Evolutionary conservation across 1,284 basidiomycete species (phyloP), one percentile per base, ranked within the genome.

Genomic region (Butyriboletus appendiculatus): DNA sequence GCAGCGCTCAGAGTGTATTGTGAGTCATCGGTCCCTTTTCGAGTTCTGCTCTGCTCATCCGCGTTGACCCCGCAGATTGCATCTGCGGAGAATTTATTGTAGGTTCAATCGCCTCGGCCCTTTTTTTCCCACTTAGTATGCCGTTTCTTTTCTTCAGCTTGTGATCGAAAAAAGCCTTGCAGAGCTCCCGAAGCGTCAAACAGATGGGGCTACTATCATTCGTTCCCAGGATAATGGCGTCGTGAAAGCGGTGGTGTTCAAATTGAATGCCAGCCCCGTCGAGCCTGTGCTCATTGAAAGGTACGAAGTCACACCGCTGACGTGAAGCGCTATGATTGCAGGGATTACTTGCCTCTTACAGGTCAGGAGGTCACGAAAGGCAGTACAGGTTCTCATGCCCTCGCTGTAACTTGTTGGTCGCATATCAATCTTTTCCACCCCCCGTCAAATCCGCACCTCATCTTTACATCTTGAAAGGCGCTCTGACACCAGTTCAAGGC

Each of bases 31-130:
- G 34, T 50, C 48, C 48, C 34, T 53, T 47, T 45, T 44, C 40
- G 30, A 28, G 30, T 50, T 22, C 40, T 18, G 28, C 38, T 45
- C 20, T 46, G 53, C 56, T 50, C 39, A 61, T 61, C 47, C 41
- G 32, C 22, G 35, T 49, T 57, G 51, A 45, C 56, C 52, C 55
- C 45, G 61, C 64, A 91, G 88, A 92, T 69, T 92, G 90, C 66
- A 85, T 92, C 54, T 92, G 90, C 70, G 90, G 89, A 65, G 89
- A 92, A 71, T 92, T 92, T 63, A 84, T 90, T 65, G 90, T 90
- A 68, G 62, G 88, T 80, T 16, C 41, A 42, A 39, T 50, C 14
- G 18, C 20, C 28, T 34, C 42, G 33, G 16, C 28, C 30, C 12
- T 38, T 22, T 43, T 52, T n/a, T 28, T 26, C 26, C 15, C 20